Base-by-base conservation (phyloP, 2,329 filamentous ascomycete genomes). In the Cercospora janseana region DNA sequence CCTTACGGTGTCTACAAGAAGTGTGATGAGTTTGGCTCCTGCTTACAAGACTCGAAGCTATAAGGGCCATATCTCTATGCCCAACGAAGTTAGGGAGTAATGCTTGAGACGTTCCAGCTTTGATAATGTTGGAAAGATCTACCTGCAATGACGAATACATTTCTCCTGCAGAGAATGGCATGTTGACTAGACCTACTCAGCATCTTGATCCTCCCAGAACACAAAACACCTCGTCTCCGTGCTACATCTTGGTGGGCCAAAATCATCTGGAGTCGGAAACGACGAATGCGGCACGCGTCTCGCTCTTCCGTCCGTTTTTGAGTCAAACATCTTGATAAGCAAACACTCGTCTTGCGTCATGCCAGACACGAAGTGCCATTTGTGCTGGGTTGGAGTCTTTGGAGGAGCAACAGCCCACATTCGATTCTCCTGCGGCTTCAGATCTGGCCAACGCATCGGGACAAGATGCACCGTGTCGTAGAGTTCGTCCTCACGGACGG, bases 381-480 rank as follows among this genome's bases (percentile, higher is more conserved):
- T 52, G 18, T 52, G 49, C 43, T 47, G 34, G 10, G 21, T 24
- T 4, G 31, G 41, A 13, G 10, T 47, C 35, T 35, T 37, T 2
- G 43, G 37, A 0, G 49, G 24, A 26, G 34, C 34, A 8, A 46
- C 44, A 27, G 34, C 34, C 44, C 44, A 46, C 44, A 46, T 46
- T 5, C 38, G 44, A 13, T 46, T 46, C 23, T 46, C 44, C 4
- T 24, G 31, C 3, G 44, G 44, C 1, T 26, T 24, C 8, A 32
- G 20, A 7, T 51, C 24, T 2, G 48, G 48, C 48, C 48, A 51
- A 6, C 28, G 20, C 24, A 46, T 29, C 8, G 42, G 49, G 10
- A 46, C 49, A 27, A 41, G 41, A 51, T 51, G 48, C 48, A 51
- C 20, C 13, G 48, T 51, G 31, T 51, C 37, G 35, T 32, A 31